These are phyloP conservation scores for Aspergillus candidus DNA, from an alignment of 2,329 filamentous ascomycete species.

Conservation along the genomic window DNA sequence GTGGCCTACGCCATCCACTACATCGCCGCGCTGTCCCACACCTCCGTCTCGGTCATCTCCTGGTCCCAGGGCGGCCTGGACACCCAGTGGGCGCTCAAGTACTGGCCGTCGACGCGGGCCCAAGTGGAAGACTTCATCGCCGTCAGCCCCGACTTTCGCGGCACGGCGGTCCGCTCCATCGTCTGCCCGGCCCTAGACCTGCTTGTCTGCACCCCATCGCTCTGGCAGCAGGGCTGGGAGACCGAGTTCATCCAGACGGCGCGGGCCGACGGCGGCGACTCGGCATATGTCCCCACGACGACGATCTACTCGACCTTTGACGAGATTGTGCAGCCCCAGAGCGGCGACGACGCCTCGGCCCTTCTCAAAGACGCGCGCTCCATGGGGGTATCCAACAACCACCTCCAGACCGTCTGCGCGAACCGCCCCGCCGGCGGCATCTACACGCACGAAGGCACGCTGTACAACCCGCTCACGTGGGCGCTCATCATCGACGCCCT, in stretches of 20 bases:
- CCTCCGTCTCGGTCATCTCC: slow-evolving; percentile 42
- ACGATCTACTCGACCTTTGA: slow-evolving; percentile 48
- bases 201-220: slow-evolving; percentile 31
- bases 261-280: slow-evolving; percentile 42
- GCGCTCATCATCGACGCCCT: slow-evolving; percentile 45
- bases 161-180: slow-evolving; percentile 38
- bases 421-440: slow-evolving; percentile 35
- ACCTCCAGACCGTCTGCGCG: slow-evolving; percentile 43
- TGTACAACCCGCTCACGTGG: slow-evolving; percentile 44
- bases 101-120: slow-evolving; percentile 48
- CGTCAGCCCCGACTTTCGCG: slow-evolving; percentile 50
- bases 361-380: slow-evolving; percentile 33
- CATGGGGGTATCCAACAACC: slow-evolving; percentile 47
- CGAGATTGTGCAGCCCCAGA: slow-evolving; percentile 49
- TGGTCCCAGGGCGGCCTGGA: slow-evolving; percentile 54
- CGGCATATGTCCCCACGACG: slow-evolving; percentile 52
- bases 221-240: slow-evolving; percentile 38
- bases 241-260: slow-evolving; percentile 26
- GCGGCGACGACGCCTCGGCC: slow-evolving; percentile 43
- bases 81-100: slow-evolving; percentile 54
- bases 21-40: slow-evolving; percentile 38
- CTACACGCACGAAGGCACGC: slow-evolving; percentile 47
- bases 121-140: slow-evolving; percentile 47
- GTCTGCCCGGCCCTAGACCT: slow-evolving; percentile 20
- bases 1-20: slow-evolving; percentile 56